Evolutionary conservation across 2,329 filamentous ascomycete genomes (phyloP), one percentile per base, ranked within the genome.

Genomic region (Penicillium decumbens): DNA sequence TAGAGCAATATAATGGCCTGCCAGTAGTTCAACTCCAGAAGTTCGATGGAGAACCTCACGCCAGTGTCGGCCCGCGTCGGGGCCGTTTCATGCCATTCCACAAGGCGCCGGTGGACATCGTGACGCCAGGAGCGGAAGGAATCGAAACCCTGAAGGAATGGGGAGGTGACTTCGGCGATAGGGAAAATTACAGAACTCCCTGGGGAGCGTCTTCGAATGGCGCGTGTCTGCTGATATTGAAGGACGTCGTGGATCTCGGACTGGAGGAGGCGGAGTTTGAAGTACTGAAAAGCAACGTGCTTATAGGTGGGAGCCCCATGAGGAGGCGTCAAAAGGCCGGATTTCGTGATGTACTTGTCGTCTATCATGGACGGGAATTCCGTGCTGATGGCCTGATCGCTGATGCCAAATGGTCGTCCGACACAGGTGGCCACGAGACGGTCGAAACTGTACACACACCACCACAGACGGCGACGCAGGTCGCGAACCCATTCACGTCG

Each of bases 1-100:
- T 97, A 97, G 18, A 97, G 80, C 85, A 96, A 90, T 58, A 96
- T 95, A 53, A 97, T 84, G 3, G 90, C 89, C 68, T 96, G 92
- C 91, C 92, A 97, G 71, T 97, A 97, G 69, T 97, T 97, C 53
- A 97, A 78, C 62, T 96, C 89, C 4, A 96, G 73, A 62, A 97
- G 95, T 48, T 95, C 87, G 1, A 88, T 84, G 0, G 88, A 90
- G 67, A 97, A 97, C 3, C 83, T 83, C 2, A 97, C 93, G 1
- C 91, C 91, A 0, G 89, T 95, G 50, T 93, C 83, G 20, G 81
- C 72, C 54, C 86, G 84, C 0, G 81, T 85, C 0, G 92, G 93
- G 1, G 90, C 87, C 4, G 83, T 84, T 25, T 84, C 83, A 67
- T 92, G 93, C 93, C 92, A 97, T 58, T 92, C 84, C 57, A 83